Evolutionary conservation across 2,329 filamentous ascomycete species (phyloP).

Genomic region (Phoma sp.): DNA sequence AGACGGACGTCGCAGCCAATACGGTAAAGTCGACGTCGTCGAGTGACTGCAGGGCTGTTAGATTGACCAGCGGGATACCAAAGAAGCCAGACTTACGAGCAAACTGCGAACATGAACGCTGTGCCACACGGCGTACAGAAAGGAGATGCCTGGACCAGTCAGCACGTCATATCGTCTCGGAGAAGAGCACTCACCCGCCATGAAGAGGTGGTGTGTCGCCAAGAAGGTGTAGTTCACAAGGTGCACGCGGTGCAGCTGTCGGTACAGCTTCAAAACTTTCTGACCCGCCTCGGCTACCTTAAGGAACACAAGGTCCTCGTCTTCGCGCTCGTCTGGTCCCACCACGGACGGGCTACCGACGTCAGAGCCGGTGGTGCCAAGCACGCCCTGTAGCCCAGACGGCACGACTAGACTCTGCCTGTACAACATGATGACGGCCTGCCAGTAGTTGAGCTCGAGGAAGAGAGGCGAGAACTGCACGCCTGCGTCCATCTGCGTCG

Average conservation of each 20-base stretch:
- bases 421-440: slow-evolving; percentile 94
- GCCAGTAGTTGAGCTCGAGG: slow-evolving; percentile 95
- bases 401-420: slow-evolving; percentile 88
- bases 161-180: slow-evolving; percentile 17
- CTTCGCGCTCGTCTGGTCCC: slow-evolving; percentile 71
- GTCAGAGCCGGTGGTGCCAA: slow-evolving; percentile 63
- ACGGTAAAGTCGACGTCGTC: slow-evolving; percentile 99
- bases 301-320: slow-evolving; percentile 89
- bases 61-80: neutral
- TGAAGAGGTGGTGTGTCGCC: slow-evolving; percentile 95
- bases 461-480: slow-evolving; percentile 91
- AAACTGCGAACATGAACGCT: slow-evolving; percentile 85
- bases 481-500: slow-evolving; percentile 77
- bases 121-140: slow-evolving; percentile 97
- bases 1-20: slow-evolving; percentile 87
- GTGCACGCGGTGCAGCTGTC: slow-evolving; percentile 84
- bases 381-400: slow-evolving; percentile 81
- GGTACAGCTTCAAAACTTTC: slow-evolving; percentile 87
- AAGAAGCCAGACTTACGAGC: slow-evolving; percentile 65
- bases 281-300: slow-evolving; percentile 96
- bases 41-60: slow-evolving; percentile 63
- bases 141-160: slow-evolving; percentile 70
- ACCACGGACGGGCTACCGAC: slow-evolving; percentile 64
- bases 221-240: slow-evolving; percentile 96
- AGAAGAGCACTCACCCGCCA: slow-evolving; percentile 71